phyloP scores from a whole-genome alignment of 495 filamentous ascomycete genomes.

The Lophiotrema nucula region DNA sequence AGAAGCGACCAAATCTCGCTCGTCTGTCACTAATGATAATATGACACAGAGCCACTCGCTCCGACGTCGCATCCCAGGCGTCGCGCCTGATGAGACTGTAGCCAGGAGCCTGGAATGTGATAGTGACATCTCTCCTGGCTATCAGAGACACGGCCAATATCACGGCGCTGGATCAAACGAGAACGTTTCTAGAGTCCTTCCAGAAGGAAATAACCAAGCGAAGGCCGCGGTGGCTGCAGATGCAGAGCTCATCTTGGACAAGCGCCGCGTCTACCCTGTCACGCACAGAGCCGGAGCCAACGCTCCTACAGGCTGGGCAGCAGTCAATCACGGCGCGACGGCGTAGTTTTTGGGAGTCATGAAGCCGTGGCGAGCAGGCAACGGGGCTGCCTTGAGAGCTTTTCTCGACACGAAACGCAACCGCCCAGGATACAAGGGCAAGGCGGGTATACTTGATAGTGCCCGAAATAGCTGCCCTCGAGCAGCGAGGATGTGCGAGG shows the following conservation, averaged over 20 bases:
- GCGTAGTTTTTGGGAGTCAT: slow-evolving; percentile 3
- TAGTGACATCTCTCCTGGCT: slow-evolving; percentile 15
- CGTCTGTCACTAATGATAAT: neutral
- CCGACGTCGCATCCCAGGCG: slow-evolving; percentile 22
- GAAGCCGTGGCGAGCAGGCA: slow-evolving; percentile 1
- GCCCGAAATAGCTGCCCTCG: neutral
- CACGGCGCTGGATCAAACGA: slow-evolving; percentile 26
- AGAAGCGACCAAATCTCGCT: no score
- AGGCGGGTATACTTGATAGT: neutral
- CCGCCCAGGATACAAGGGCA: neutral
- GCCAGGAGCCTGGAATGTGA: neutral
- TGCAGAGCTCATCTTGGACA: slow-evolving; percentile 1
- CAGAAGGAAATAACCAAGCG: slow-evolving; percentile 35
- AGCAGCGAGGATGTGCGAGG: slow-evolving; percentile 2
- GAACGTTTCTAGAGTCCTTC: slow-evolving; percentile 34
- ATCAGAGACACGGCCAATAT: slow-evolving; percentile 13
- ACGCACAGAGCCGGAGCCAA: slow-evolving; percentile 4
- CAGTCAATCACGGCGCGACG: neutral
- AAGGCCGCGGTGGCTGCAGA: slow-evolving; percentile 12
- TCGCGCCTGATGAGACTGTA: slow-evolving; percentile 9
- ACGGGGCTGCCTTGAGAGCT: slow-evolving; percentile 10
- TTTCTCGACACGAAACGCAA: neutral
- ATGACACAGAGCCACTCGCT: neutral
- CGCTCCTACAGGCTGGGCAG: slow-evolving; percentile 7
- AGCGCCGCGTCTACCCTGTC: slow-evolving; percentile 13